phyloP scores from a whole-genome alignment of 1,284 basidiomycete genomes.

The Ustilago loliicola region DNA sequence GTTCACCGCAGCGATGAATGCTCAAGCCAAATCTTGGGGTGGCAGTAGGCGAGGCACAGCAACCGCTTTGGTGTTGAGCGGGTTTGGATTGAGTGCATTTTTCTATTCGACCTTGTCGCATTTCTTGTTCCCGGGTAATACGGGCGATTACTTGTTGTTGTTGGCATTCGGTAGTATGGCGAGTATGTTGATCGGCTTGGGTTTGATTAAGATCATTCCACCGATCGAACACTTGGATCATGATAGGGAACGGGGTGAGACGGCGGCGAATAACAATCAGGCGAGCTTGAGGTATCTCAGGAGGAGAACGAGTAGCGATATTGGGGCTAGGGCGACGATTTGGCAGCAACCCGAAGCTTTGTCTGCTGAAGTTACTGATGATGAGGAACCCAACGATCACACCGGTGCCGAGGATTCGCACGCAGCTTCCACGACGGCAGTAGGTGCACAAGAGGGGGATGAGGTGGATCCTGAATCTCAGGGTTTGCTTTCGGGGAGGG shows the following conservation, averaged over 20 bases:
- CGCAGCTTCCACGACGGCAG: not conserved
- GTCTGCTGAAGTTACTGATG: conserved; percentile 33
- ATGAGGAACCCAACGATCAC: conserved; percentile 16
- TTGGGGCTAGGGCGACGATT: conserved; percentile 52
- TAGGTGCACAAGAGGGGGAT: not conserved
- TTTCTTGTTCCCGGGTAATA: conserved; percentile 78
- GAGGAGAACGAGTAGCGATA: conserved; percentile 55
- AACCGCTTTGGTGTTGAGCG: conserved; percentile 81
- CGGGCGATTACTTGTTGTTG: conserved; percentile 78
- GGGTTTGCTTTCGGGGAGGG: conserved; percentile 27
- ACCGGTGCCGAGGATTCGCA: not conserved
- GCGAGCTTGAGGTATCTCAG: conserved; percentile 18
- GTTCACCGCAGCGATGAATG: conserved; percentile 69
- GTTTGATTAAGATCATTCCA: conserved; percentile 77
- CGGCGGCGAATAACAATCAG: not conserved
- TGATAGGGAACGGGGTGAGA: not conserved
- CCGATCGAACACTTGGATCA: conserved; percentile 37
- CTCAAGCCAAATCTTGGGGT: conserved; percentile 67
- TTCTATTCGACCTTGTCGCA: conserved; percentile 81
- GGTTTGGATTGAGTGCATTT: conserved; percentile 87
- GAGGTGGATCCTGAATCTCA: conserved; percentile 33
- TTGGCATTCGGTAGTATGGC: conserved; percentile 79
- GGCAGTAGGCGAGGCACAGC: conserved; percentile 75
- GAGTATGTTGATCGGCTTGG: conserved; percentile 79
- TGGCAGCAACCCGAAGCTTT: conserved; percentile 43